These are phyloP conservation scores for Leucosporidium yakuticum DNA, from an alignment of 768 basidiomycete species.

Conservation along the genomic window DNA sequence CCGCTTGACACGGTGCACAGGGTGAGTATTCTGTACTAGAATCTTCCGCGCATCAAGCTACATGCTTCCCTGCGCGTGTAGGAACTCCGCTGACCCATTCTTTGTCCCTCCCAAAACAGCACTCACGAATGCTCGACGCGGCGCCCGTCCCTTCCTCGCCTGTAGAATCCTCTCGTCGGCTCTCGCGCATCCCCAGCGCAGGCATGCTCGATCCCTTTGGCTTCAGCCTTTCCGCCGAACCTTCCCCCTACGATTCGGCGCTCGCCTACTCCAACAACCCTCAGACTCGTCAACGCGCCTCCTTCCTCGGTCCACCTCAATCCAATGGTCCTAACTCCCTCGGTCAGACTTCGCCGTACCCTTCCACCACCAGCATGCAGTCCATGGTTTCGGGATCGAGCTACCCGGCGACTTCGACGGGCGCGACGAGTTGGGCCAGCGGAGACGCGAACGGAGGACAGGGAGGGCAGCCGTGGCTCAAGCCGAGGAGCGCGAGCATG, in stretches of 20 bases:
- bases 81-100: not conserved
- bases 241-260: slow-evolving; percentile 19
- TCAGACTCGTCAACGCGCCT: not conserved
- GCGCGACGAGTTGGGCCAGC: not conserved
- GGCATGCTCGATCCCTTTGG: slow-evolving; percentile 31
- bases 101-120: slow-evolving; percentile 1
- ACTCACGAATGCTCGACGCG: slow-evolving; percentile 28
- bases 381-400: not conserved
- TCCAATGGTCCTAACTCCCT: no score
- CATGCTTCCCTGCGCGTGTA: not conserved
- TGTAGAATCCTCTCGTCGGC: not conserved
- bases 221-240: slow-evolving; percentile 18
- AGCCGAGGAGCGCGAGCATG: slow-evolving; percentile 12
- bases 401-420: not conserved
- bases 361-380: not conserved
- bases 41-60: not conserved
- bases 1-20: slow-evolving; percentile 28
- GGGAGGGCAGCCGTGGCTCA: not conserved
- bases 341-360: not conserved
- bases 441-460: not conserved
- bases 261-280: not conserved
- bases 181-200: slow-evolving; percentile 23
- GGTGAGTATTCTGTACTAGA: slow-evolving; percentile 2
- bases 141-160: slow-evolving; percentile 5
- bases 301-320: not conserved